Evolutionary conservation across 495 filamentous ascomycete species (phyloP).

Genomic region (Penicillium waksmanii): DNA sequence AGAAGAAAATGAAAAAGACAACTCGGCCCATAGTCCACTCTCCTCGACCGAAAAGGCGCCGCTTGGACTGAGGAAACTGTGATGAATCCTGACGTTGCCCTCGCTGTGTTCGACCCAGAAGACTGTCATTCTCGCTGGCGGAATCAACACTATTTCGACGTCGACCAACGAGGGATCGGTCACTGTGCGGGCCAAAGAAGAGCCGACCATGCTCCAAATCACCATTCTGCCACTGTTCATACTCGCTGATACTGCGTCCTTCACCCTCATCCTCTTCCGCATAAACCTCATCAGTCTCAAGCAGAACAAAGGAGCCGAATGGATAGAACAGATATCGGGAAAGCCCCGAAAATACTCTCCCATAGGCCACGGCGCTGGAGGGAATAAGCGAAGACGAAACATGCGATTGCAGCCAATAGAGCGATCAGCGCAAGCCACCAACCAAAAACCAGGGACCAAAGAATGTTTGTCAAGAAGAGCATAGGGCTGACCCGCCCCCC

Average conservation of each 20-base stretch:
- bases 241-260: constrained; percentile 98
- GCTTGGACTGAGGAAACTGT: constrained; percentile 68
- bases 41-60: constrained; percentile 89
- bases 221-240: constrained; percentile 98
- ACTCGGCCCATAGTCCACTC: constrained; percentile 94
- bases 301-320: constrained; percentile 92
- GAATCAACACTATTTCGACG: constrained; percentile 89
- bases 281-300: constrained; percentile 93
- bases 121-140: constrained; percentile 82
- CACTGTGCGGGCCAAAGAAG: constrained; percentile 87
- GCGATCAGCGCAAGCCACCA: constrained; percentile 94
- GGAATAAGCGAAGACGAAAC: constrained; percentile 78
- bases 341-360: constrained; percentile 80
- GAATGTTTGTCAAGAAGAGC: constrained; percentile 81
- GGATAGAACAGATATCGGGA: constrained; percentile 90
- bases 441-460: constrained; percentile 92
- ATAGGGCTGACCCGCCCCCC: constrained; percentile 83
- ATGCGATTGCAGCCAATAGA: constrained; percentile 70
- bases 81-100: constrained; percentile 48
- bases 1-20: constrained; percentile 97
- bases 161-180: constrained; percentile 82
- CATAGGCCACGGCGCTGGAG: constrained; percentile 83
- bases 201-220: constrained; percentile 93
- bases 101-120: constrained; percentile 71
- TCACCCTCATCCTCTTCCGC: constrained; percentile 97